These are phyloP conservation scores for Penicillium lagena DNA, from an alignment of 495 filamentous ascomycete genomes.

Conservation along the genomic window DNA sequence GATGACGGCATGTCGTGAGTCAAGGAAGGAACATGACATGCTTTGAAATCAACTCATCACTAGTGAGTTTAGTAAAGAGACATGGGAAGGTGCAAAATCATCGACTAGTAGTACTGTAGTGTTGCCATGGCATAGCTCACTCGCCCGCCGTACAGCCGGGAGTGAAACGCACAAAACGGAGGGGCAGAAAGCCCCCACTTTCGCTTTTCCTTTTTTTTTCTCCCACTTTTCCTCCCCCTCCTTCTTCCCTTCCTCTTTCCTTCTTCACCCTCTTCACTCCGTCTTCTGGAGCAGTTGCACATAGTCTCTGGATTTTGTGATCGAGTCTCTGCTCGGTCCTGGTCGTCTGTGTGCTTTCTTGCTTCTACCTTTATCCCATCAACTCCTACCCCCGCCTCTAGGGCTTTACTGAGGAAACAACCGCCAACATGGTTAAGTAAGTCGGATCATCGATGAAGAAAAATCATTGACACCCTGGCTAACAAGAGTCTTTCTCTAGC, in stretches of 20 bases:
- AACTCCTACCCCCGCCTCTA: conserved; percentile 32
- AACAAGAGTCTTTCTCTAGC: conserved; percentile 47
- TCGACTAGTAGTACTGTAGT: too few species aligned
- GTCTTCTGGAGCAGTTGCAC: conserved; percentile 38
- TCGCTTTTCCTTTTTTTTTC: conserved; percentile 30
- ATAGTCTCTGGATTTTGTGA: conserved; percentile 37
- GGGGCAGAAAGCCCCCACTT: conserved; percentile 30
- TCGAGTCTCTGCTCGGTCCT: conserved; percentile 45
- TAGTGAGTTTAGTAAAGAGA: not conserved
- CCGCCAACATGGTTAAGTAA: conserved; percentile 99
- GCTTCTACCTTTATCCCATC: conserved; percentile 20
- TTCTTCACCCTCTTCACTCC: conserved; percentile 23
- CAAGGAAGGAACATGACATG: not conserved
- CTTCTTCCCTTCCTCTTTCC: conserved; percentile 19
- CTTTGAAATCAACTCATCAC: conserved; percentile 6
- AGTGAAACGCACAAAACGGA: conserved; percentile 13
- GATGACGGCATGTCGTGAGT: not conserved
- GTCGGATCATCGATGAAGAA: conserved; percentile 31
- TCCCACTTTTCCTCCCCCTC: conserved; percentile 21
- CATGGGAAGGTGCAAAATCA: not conserved
- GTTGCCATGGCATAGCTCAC: too few species aligned
- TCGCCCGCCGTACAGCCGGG: too few species aligned
- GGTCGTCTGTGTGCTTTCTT: conserved; percentile 37
- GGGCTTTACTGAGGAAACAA: conserved; percentile 49
- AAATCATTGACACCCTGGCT: conserved; percentile 8